These are phyloP conservation scores for Primulina eburnea DNA, from an alignment of 257 asterid species.

Conservation along the genomic window DNA sequence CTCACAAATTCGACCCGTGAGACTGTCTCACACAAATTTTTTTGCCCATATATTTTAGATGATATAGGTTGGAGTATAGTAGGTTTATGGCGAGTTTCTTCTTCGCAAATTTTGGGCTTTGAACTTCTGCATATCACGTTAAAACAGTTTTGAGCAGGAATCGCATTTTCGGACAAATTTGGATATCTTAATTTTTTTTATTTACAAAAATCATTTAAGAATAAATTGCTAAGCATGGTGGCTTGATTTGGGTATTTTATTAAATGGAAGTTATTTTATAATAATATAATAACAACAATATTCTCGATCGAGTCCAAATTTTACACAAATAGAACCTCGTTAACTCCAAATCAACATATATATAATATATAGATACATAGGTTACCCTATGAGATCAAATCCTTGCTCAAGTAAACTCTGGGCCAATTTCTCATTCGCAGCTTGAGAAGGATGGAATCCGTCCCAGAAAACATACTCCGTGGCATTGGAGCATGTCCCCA, in stretches of 20 bases:
- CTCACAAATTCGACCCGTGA: no score
- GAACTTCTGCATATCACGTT: neutral
- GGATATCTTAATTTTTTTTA: neutral
- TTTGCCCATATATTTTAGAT: neutral
- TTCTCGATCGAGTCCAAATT: neutral
- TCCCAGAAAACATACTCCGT: no score
- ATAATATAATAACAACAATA: slow-evolving; percentile 1
- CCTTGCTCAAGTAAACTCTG: no score
- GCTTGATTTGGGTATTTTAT: neutral
- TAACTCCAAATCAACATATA: neutral
- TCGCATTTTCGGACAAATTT: no score
- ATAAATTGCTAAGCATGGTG: neutral
- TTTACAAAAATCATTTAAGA: neutral
- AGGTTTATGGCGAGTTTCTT: no score
- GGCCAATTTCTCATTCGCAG: no score
- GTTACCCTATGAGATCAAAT: no score
- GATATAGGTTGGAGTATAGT: neutral
- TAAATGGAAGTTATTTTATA: neutral
- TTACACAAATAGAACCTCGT: slow-evolving; percentile 1
- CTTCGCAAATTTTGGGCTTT: neutral
- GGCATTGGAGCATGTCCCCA: no score
- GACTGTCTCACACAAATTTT: no score
- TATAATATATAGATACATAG: no score
- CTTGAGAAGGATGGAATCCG: no score
- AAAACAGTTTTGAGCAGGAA: no score